A percentile compares a stretch with the other conserved stretches of the same genome.
phyloP scores from a whole-genome alignment of 495 filamentous ascomycete species.

The Daldinia decipiens region DNA sequence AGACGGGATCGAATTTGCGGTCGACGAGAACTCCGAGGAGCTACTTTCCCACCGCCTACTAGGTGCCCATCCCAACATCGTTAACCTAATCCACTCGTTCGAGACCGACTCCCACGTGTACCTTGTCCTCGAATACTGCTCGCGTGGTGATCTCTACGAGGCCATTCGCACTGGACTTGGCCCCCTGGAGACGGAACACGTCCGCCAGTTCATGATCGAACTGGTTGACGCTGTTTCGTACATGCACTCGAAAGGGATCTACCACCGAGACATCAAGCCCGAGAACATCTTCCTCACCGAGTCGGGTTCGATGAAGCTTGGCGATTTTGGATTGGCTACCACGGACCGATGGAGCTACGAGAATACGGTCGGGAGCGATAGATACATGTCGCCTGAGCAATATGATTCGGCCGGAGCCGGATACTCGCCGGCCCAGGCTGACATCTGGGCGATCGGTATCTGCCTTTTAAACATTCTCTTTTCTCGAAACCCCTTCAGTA shows the following conservation, averaged over 20 bases:
- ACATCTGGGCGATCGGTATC: slow-evolving; percentile 94
- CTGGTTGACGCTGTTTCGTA: slow-evolving; percentile 88
- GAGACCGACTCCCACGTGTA: slow-evolving; percentile 91
- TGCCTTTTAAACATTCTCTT: slow-evolving; percentile 96
- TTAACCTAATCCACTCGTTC: slow-evolving; percentile 91
- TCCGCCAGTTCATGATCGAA: slow-evolving; percentile 96
- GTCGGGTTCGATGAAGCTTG: slow-evolving; percentile 90
- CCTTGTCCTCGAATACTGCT: slow-evolving; percentile 93
- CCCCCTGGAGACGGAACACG: slow-evolving; percentile 93
- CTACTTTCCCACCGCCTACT: slow-evolving; percentile 81
- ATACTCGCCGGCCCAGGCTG: slow-evolving; percentile 92
- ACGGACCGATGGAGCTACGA: slow-evolving; percentile 87
- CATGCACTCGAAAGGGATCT: slow-evolving; percentile 90
- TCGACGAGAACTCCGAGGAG: slow-evolving; percentile 90
- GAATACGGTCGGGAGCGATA: slow-evolving; percentile 92
- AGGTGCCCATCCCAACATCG: slow-evolving; percentile 85
- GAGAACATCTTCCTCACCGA: slow-evolving; percentile 97
- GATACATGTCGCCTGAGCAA: slow-evolving; percentile 99
- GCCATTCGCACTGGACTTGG: slow-evolving; percentile 89
- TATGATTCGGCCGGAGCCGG: slow-evolving; percentile 86
- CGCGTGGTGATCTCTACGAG: slow-evolving; percentile 97
- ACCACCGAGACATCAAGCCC: slow-evolving; percentile 98
- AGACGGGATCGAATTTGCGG: slow-evolving; percentile 63
- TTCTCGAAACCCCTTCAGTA: slow-evolving; percentile 92
- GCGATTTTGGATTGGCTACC: slow-evolving; percentile 94